phyloP scores from a whole-genome alignment of 805 yeast species.

The Wickerhamomyces rabaulensis region DNA sequence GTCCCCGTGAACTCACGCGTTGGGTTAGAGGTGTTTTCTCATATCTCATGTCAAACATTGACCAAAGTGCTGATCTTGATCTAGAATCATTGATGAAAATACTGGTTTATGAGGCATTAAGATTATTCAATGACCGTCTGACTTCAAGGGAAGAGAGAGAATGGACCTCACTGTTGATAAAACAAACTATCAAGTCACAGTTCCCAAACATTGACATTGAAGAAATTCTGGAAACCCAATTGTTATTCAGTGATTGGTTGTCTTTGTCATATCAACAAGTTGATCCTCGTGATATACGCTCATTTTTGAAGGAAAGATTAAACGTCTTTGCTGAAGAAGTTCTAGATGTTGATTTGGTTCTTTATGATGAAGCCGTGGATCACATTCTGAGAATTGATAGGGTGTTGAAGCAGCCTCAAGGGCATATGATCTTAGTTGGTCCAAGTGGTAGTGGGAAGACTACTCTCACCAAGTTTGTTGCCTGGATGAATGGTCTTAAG shows the following conservation, averaged over 20 bases:
- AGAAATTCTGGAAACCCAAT: constrained; percentile 39
- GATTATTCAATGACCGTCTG: constrained; percentile 75
- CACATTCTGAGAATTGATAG: constrained; percentile 78
- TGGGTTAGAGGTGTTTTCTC: constrained; percentile 76
- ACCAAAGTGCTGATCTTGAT: constrained; percentile 30
- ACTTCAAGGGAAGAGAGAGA: constrained; percentile 38
- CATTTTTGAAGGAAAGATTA: constrained; percentile 60
- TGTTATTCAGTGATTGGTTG: constrained; percentile 73
- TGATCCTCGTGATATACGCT: constrained; percentile 36
- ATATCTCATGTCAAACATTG: constrained; percentile 28
- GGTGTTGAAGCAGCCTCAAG: constrained; percentile 78
- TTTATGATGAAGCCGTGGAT: constrained; percentile 67
- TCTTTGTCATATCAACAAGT: constrained; percentile 58
- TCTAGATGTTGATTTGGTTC: constrained; percentile 49
- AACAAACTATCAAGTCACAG: constrained; percentile 25
- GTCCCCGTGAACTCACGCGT: constrained; percentile 89
- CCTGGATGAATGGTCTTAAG: constrained; percentile 83
- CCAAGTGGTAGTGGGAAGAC: constrained; percentile 79
- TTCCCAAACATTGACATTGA: constrained; percentile 45
- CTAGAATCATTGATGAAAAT: constrained; percentile 48
- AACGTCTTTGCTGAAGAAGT: constrained; percentile 77
- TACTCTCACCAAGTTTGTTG: constrained; percentile 70
- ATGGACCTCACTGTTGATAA: constrained; percentile 41
- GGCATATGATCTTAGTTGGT: constrained; percentile 84
- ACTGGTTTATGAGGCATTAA: constrained; percentile 77